These are phyloP conservation scores for Ceratobasidium sp. DNA, from an alignment of 1,284 basidiomycete species.

Conservation along the genomic window DNA sequence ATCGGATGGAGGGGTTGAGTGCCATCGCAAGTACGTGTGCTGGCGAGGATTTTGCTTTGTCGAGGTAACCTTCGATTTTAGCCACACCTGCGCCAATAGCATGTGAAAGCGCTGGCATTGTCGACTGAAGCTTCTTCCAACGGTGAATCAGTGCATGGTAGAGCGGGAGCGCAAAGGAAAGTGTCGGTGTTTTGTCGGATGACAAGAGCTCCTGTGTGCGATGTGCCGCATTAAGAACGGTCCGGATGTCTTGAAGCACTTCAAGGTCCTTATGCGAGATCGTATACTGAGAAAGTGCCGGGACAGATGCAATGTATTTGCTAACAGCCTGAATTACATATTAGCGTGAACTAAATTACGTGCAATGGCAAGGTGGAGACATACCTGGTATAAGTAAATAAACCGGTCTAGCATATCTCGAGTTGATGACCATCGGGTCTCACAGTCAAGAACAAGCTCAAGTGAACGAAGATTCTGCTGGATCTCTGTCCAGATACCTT, in stretches of 20 bases:
- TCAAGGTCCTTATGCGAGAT: too few relatives aligned
- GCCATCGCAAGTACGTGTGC: conserved; percentile 33
- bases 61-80: conserved; percentile 40
- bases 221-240: conserved; percentile 23
- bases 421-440: conserved; percentile 19
- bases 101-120: conserved; percentile 8
- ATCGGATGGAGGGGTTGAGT: conserved; percentile 30
- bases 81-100: conserved; percentile 16
- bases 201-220: conserved; percentile 40
- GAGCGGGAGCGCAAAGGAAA: conserved; percentile 23
- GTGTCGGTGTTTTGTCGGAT: conserved; percentile 43
- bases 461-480: not conserved
- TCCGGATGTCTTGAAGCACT: conserved; percentile 24
- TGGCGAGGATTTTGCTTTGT: not conserved
- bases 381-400: too few relatives aligned
- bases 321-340: too few relatives aligned
- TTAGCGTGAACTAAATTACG: too few relatives aligned
- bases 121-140: not conserved
- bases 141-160: not conserved
- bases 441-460: conserved; percentile 19
- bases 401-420: too few relatives aligned
- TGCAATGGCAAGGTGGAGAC: too few relatives aligned
- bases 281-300: too few relatives aligned
- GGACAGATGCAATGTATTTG: too few relatives aligned
- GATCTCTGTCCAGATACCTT: not conserved